A percentile compares a stretch with the other conserved stretches of the same genome.
These are phyloP conservation scores for Luvunga scandens DNA, from an alignment of 345 rosid species.

Conservation along the genomic window DNA sequence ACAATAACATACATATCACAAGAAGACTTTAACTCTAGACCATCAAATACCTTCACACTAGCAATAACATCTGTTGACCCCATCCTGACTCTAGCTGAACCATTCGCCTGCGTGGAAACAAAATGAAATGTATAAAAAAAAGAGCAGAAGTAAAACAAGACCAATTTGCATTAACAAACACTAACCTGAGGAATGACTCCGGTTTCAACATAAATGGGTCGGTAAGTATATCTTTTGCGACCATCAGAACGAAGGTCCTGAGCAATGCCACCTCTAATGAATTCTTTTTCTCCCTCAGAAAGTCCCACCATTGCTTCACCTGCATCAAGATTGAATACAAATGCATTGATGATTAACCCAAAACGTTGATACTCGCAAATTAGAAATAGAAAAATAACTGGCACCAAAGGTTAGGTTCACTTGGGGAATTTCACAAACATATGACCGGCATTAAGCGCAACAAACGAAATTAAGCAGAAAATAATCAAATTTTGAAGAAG, in stretches of 20 bases:
- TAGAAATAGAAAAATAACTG: neutral
- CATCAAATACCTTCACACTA: slow-evolving; percentile 71
- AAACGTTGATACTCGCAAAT: neutral
- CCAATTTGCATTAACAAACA: neutral
- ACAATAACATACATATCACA: neutral
- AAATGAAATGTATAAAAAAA: neutral
- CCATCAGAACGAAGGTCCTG: slow-evolving; percentile 83
- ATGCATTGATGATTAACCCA: neutral
- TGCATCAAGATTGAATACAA: neutral
- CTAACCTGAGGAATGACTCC: slow-evolving; percentile 87
- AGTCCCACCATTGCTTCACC: slow-evolving; percentile 67
- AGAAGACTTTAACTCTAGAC: neutral
- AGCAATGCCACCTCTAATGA: slow-evolving; percentile 79
- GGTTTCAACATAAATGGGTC: slow-evolving; percentile 68
- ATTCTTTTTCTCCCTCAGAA: slow-evolving; percentile 67
- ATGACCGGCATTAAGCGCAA: neutral
- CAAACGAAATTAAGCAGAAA: neutral
- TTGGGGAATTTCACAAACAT: slow-evolving; percentile 12
- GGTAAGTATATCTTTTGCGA: slow-evolving; percentile 59
- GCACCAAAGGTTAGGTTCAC: neutral
- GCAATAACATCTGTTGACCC: slow-evolving; percentile 94
- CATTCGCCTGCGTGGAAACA: slow-evolving; percentile 60
- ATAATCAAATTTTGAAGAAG: neutral
- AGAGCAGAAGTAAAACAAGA: neutral
- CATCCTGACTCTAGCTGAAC: slow-evolving; percentile 75